Conservation (phyloP, 306 rosid species). For the Quillaja saponaria region DNA sequence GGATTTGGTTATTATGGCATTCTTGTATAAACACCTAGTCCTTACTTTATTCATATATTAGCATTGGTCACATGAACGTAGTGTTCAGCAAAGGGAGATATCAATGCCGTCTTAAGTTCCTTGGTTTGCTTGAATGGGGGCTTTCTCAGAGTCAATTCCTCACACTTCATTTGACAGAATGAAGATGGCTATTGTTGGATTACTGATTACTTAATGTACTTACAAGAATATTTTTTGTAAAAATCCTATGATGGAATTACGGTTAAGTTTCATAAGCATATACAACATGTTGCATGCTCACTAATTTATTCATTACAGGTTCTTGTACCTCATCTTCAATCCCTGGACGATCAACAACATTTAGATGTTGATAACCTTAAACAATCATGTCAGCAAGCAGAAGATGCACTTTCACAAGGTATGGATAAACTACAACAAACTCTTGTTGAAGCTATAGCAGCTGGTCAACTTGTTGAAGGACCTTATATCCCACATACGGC, state of each 20-base stretch:
- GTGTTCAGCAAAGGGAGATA: no score
- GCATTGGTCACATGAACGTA: no score
- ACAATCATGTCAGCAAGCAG: constrained; percentile 88
- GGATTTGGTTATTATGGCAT: no score
- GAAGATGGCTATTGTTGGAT: no score
- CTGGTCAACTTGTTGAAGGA: constrained; percentile 56
- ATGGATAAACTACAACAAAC: constrained; percentile 75
- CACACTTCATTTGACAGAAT: no score
- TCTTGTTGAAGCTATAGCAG: constrained; percentile 59
- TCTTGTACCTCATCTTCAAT: constrained; percentile 62
- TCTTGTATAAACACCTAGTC: no score
- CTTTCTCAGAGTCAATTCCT: no score
- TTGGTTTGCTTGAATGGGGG: no score
- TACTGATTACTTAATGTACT: no score
- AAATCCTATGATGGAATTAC: no score
- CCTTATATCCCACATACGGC: constrained; percentile 47
- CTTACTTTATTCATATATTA: no score
- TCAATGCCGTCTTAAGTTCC: no score
- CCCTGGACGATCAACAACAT: constrained; percentile 65
- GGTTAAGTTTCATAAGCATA: neutral
- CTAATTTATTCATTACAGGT: constrained; percentile 52
- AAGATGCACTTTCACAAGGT: constrained; percentile 91
- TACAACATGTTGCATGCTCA: constrained; percentile 12
- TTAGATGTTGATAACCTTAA: constrained; percentile 53
- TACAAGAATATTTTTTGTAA: neutral